These are phyloP conservation scores for Danielozyma ontarioensis DNA, from an alignment of 805 yeast genomes.

Conservation along the genomic window DNA sequence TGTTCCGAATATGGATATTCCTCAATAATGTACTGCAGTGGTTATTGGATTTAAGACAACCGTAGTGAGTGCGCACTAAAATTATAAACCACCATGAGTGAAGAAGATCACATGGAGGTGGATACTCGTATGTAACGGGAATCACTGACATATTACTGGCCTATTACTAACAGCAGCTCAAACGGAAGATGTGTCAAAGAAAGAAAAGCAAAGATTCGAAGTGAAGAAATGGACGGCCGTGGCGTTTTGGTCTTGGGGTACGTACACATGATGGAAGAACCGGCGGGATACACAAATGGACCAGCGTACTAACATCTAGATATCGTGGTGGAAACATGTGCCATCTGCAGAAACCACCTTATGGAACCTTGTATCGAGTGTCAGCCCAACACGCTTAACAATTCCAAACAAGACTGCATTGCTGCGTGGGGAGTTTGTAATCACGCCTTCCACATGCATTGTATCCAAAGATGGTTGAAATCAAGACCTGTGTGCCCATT, in stretches of 20 bases:
- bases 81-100: slow-evolving; percentile 5
- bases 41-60: too few species aligned
- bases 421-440: slow-evolving; percentile 98
- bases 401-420: slow-evolving; percentile 65
- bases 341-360: slow-evolving; percentile 94
- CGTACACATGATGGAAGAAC: slow-evolving; percentile 12
- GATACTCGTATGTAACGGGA: slow-evolving; percentile 21
- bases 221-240: slow-evolving; percentile 98
- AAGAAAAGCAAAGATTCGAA: slow-evolving; percentile 70
- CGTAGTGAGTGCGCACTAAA: neutral
- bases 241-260: slow-evolving; percentile 99
- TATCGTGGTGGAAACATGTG: slow-evolving; percentile 91
- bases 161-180: slow-evolving; percentile 16
- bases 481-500: slow-evolving; percentile 95
- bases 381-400: slow-evolving; percentile 69
- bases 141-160: too few species aligned
- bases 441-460: slow-evolving; percentile 98
- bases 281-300: neutral
- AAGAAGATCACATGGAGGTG: slow-evolving; percentile 26
- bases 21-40: too few species aligned
- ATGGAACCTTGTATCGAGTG: slow-evolving; percentile 99
- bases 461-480: slow-evolving; percentile 92
- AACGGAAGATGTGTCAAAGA: slow-evolving; percentile 15
- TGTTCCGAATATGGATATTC: too few species aligned
- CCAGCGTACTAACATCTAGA: slow-evolving; percentile 31